Evolutionary conservation across 2,329 filamentous ascomycete species (phyloP).

Genomic region (Ceratocystis destructans): DNA sequence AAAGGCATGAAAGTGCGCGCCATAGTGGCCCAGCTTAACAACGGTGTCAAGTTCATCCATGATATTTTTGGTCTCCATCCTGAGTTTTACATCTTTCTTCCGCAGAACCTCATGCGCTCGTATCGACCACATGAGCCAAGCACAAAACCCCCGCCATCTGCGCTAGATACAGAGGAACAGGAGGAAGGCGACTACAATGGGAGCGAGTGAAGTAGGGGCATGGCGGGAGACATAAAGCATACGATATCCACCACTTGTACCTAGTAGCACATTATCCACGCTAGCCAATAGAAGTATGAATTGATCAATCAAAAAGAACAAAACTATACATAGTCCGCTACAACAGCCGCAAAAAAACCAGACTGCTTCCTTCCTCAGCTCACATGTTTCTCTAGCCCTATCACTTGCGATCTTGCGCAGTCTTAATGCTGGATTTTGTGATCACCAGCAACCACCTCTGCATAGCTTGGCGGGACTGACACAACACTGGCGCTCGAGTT

Average conservation of each 20-base stretch:
- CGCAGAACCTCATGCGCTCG: conserved; percentile 53
- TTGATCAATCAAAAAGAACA: neutral
- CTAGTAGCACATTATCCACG: neutral
- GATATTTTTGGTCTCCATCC: conserved; percentile 40
- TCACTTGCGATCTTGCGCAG: neutral
- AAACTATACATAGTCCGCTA: neutral
- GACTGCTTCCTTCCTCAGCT: neutral
- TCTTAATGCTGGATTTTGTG: conserved; percentile 61
- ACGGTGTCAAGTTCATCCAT: conserved; percentile 54
- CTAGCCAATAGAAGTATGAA: neutral
- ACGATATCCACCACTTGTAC: too few relatives aligned
- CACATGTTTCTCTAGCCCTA: neutral
- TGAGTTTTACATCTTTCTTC: conserved; percentile 50
- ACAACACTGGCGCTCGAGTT: conserved; percentile 30
- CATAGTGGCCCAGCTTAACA: conserved; percentile 42
- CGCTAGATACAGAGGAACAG: conserved; percentile 20
- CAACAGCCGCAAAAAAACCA: too few relatives aligned
- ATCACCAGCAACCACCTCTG: conserved; percentile 78
- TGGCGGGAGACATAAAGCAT: too few relatives aligned
- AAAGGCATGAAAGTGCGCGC: conserved; percentile 51
- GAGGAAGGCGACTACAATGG: neutral
- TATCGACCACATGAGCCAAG: conserved; percentile 45
- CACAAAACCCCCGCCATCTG: conserved; percentile 34
- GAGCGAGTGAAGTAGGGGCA: neutral
- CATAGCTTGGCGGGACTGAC: conserved; percentile 66